These are phyloP conservation scores for Bremia lactucae DNA, from an alignment of 352 stramenopile genomes.

Conservation along the genomic window DNA sequence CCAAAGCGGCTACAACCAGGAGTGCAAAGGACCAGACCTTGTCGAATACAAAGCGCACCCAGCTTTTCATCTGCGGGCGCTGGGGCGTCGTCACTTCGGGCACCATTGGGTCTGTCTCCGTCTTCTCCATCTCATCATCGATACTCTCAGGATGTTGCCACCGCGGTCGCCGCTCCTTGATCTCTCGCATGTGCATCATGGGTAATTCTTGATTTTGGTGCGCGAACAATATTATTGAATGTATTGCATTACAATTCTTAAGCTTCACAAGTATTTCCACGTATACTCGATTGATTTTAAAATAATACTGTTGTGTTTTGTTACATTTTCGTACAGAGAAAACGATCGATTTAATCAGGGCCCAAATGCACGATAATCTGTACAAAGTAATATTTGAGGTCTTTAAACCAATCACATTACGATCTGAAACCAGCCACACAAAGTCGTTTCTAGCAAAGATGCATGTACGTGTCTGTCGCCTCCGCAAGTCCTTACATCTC, in stretches of 20 bases:
- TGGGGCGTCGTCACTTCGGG: conserved; percentile 2
- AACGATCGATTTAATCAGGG: too few species aligned
- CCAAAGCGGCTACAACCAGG: conserved; percentile 35
- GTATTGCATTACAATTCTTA: too few species aligned
- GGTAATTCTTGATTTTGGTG: neutral
- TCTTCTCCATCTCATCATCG: conserved; percentile 2
- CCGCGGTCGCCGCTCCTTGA: conserved; percentile 33
- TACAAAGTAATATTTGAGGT: too few species aligned
- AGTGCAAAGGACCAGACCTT: conserved; percentile 49
- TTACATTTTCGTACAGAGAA: too few species aligned
- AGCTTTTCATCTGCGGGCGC: conserved; percentile 20
- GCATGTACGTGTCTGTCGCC: neutral
- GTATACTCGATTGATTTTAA: too few species aligned
- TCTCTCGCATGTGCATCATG: conserved; percentile 57
- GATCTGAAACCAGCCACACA: too few species aligned
- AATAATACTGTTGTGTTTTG: too few species aligned
- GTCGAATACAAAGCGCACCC: conserved; percentile 36
- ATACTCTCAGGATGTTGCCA: conserved; percentile 4
- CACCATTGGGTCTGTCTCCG: conserved; percentile 37
- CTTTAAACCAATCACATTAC: too few species aligned
- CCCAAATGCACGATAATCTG: too few species aligned
- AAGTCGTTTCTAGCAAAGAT: too few species aligned
- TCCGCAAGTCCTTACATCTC: neutral
- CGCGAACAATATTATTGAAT: too few species aligned
- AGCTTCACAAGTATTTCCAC: too few species aligned